Conservation (phyloP, 2,329 filamentous ascomycete species). For the Penicillium sp. region DNA sequence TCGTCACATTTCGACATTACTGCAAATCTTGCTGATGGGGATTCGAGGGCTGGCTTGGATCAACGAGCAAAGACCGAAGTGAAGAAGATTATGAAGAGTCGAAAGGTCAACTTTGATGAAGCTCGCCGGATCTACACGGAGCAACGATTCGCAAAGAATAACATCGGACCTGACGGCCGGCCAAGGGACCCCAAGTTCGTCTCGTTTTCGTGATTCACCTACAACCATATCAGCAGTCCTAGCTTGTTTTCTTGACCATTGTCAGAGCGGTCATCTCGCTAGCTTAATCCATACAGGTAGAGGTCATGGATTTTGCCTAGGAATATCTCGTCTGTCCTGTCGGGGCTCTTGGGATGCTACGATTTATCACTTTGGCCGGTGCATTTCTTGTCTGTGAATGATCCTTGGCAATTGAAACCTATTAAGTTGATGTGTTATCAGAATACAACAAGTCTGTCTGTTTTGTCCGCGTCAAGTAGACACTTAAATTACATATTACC, state of each 20-base stretch:
- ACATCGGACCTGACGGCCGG: conserved; percentile 81
- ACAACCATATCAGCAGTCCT: background rate
- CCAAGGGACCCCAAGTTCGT: conserved; percentile 94
- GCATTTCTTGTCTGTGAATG: background rate
- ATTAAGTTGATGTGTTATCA: background rate
- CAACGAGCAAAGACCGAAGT: conserved; percentile 77
- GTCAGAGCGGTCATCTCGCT: background rate
- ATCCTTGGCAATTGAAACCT: background rate
- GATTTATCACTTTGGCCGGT: background rate
- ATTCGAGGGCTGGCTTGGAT: conserved; percentile 77
- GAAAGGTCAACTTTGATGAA: conserved; percentile 82
- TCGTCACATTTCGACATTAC: conserved; percentile 79
- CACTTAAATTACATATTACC: background rate
- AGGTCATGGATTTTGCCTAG: background rate
- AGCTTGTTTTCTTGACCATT: background rate
- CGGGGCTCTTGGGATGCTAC: background rate
- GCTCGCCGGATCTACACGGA: conserved; percentile 84
- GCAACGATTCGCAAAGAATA: conserved; percentile 78
- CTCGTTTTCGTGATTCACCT: conserved; percentile 67
- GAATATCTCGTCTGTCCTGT: background rate
- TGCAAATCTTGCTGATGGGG: conserved; percentile 75
- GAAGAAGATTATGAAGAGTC: conserved; percentile 83
- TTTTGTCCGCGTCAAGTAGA: background rate
- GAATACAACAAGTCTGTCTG: background rate
- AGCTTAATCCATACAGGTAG: background rate